These are phyloP conservation scores for Boechera stricta DNA, from an alignment of 345 rosid species.

Conservation along the genomic window DNA sequence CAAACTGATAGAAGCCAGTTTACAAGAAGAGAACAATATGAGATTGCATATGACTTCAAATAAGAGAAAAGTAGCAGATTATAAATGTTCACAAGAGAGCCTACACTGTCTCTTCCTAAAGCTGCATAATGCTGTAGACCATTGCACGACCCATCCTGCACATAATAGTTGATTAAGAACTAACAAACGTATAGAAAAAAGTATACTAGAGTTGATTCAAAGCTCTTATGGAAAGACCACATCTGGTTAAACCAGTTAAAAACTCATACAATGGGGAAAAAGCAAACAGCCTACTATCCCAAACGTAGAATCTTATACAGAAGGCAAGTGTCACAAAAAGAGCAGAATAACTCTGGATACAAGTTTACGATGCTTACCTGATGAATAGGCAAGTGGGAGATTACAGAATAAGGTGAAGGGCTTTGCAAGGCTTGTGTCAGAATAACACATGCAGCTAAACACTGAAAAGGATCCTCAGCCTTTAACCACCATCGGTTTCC, in stretches of 20 bases:
- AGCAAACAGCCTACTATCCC: background rate
- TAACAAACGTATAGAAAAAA: background rate
- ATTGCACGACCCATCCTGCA: conserved; percentile 98
- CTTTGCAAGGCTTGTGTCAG: conserved; percentile 86
- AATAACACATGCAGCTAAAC: conserved; percentile 91
- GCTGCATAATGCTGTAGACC: conserved; percentile 99
- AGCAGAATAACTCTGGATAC: conserved; percentile 16
- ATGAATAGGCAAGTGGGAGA: conserved; percentile 93
- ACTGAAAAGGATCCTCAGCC: conserved; percentile 99
- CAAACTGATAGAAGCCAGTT: conserved; percentile 58
- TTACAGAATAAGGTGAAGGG: conserved; percentile 66
- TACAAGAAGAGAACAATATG: conserved; percentile 31
- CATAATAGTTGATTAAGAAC: conserved; percentile 16
- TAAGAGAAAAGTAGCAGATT: conserved; percentile 1
- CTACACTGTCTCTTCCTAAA: conserved; percentile 90
- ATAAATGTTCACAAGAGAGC: conserved; percentile 44
- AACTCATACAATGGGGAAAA: background rate
- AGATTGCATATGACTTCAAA: conserved; percentile 11
- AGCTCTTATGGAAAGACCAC: background rate
- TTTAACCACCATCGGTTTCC: conserved; percentile 95
- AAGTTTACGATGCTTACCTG: conserved; percentile 62
- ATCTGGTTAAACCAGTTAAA: background rate
- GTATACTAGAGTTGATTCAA: conserved; percentile 10
- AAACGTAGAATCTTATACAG: conserved; percentile 16
- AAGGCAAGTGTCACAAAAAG: conserved; percentile 5